phyloP scores from a whole-genome alignment of 441 rosid genomes.

The Kokia cookei region DNA sequence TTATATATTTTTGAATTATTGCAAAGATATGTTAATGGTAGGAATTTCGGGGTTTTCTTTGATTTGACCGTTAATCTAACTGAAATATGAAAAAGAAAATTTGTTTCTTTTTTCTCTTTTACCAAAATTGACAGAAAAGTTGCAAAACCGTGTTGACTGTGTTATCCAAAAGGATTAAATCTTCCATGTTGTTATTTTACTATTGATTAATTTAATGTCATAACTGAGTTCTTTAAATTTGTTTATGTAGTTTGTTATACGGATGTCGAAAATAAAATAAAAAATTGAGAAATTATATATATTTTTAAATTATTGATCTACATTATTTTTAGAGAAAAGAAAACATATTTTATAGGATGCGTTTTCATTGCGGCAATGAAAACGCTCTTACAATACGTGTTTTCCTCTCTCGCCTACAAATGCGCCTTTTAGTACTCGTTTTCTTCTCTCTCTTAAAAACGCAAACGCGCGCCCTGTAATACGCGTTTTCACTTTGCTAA shows the following conservation, averaged over 20 bases:
- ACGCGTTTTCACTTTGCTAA: no score
- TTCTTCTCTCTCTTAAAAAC: no score
- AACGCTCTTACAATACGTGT: no score
- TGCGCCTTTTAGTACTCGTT: no score
- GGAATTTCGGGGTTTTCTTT: not conserved
- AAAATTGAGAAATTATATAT: no score
- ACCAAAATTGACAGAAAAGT: not conserved
- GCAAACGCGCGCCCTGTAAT: no score
- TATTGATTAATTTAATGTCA: not conserved
- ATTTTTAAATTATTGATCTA: no score
- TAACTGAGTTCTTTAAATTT: not conserved
- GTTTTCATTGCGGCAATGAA: no score
- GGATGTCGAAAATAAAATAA: no score
- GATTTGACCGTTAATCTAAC: constrained; percentile 21
- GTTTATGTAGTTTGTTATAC: not conserved
- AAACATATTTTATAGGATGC: no score
- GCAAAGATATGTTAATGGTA: not conserved
- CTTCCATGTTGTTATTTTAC: not conserved
- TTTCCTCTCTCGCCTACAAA: no score
- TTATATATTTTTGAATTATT: not conserved
- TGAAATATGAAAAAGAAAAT: not conserved
- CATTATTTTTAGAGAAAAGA: no score
- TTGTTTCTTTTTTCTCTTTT: not conserved
- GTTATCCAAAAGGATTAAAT: not conserved
- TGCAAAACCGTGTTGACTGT: not conserved